These are phyloP conservation scores for Acanthamoeba culbertsoni DNA, from an alignment of 208 protist species.

Conservation along the genomic window DNA sequence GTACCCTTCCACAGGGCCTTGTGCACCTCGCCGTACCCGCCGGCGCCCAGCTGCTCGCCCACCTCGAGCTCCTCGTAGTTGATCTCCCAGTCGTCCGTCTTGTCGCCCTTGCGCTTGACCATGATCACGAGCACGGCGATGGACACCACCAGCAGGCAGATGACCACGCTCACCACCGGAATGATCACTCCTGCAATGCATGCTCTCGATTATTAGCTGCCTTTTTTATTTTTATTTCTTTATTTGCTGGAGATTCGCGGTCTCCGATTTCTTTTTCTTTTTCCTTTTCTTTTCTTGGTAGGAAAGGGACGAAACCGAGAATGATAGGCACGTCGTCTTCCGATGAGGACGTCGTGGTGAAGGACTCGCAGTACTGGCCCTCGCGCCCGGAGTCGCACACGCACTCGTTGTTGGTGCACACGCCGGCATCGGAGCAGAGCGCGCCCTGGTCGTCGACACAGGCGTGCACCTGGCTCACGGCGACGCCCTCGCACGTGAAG, in stretches of 20 bases:
- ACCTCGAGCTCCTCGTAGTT: slow-evolving; percentile 23
- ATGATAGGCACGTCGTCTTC: not conserved
- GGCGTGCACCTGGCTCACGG: not conserved
- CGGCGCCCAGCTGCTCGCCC: not conserved
- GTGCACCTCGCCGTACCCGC: not conserved
- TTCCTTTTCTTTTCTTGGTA: no score
- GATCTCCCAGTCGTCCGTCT: slow-evolving; percentile 19
- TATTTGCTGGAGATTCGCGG: no score
- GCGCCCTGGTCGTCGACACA: not conserved
- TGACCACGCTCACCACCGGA: not conserved
- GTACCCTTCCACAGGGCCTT: slow-evolving; percentile 21
- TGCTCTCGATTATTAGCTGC: not conserved
- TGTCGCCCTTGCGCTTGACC: not conserved
- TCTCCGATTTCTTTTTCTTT: no score
- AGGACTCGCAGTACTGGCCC: not conserved
- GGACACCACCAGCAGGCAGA: not conserved
- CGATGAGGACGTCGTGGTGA: not conserved
- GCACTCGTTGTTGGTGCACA: not conserved
- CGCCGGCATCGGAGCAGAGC: not conserved
- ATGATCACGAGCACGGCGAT: not conserved
- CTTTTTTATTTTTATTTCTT: no score
- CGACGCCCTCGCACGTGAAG: not conserved
- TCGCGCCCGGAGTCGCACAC: not conserved
- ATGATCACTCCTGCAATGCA: not conserved
- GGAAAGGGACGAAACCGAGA: not conserved